Conservation (phyloP, 768 basidiomycete genomes). For the Suillus tomentosus region DNA sequence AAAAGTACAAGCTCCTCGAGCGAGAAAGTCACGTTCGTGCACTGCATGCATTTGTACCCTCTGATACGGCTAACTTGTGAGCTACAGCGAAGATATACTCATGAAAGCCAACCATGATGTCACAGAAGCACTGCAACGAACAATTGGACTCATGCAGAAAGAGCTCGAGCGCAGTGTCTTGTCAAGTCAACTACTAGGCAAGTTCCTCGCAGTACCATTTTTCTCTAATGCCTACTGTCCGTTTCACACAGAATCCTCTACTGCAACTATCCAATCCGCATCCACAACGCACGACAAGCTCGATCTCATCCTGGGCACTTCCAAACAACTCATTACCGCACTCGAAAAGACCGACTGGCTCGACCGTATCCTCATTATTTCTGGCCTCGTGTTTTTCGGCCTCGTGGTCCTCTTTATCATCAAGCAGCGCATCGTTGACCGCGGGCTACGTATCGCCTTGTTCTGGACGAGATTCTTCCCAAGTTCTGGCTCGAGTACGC, state of each 20-base stretch:
- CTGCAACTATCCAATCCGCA: conserved; percentile 71
- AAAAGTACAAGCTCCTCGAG: conserved; percentile 41
- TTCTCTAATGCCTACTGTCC: background rate
- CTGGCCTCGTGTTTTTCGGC: conserved; percentile 79
- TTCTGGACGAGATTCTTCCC: conserved; percentile 88
- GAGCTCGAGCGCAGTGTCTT: conserved; percentile 91
- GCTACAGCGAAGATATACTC: conserved; percentile 72
- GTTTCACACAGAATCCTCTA: conserved; percentile 64
- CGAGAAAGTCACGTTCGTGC: conserved; percentile 65
- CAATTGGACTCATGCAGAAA: conserved; percentile 82
- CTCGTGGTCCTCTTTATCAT: conserved; percentile 85
- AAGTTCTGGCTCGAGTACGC: conserved; percentile 24
- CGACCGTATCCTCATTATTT: conserved; percentile 84
- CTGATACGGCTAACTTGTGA: conserved; percentile 9
- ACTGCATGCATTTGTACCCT: background rate
- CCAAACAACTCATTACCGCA: conserved; percentile 81
- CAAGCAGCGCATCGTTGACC: conserved; percentile 84
- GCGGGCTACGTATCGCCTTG: conserved; percentile 74
- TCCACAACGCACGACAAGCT: conserved; percentile 78
- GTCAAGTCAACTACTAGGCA: conserved; percentile 83
- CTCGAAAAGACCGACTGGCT: conserved; percentile 92
- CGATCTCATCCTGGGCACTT: conserved; percentile 68
- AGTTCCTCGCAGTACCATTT: too few species aligned
- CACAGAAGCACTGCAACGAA: conserved; percentile 84
- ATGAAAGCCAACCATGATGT: conserved; percentile 91